A percentile compares a stretch with the other conserved stretches of the same genome.
phyloP scores from a whole-genome alignment of 2,329 filamentous ascomycete genomes.

The Fusarium praegraminearum region DNA sequence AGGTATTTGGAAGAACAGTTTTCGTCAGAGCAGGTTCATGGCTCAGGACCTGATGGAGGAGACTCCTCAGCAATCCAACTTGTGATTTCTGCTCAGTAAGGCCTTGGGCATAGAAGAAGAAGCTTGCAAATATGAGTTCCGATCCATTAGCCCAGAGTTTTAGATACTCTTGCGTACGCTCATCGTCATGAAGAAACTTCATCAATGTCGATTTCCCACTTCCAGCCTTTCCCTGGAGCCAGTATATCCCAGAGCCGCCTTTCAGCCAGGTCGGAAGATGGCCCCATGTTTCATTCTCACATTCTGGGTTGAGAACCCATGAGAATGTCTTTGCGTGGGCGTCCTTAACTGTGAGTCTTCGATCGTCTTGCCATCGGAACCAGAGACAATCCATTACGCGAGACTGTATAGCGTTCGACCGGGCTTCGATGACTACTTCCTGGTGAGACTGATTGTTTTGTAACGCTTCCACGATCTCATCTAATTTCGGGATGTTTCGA shows the following conservation, averaged over 20 bases:
- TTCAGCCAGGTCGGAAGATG: not conserved
- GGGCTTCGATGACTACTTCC: not conserved
- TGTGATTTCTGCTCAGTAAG: not conserved
- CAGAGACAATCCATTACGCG: not conserved
- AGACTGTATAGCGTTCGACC: not conserved
- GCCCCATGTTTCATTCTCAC: rapidly evolving
- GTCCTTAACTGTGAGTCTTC: not conserved
- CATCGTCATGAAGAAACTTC: not conserved
- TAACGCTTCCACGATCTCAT: not conserved
- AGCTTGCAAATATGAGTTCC: rapidly evolving
- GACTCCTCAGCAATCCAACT: not conserved
- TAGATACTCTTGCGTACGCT: rapidly evolving
- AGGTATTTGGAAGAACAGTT: not conserved
- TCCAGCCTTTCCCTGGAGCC: not conserved
- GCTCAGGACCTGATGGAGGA: not conserved
- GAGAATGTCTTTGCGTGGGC: not conserved
- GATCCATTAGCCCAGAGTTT: rapidly evolving
- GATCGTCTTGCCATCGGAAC: not conserved
- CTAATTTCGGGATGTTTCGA: not conserved
- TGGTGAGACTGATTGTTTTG: not conserved
- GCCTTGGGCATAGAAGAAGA: not conserved
- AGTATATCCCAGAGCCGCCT: not conserved
- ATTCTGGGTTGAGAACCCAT: not conserved
- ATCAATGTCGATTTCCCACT: slow-evolving; percentile 3
- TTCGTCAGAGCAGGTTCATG: not conserved